Evolutionary conservation across 192 early-diverging fungal species (phyloP).

Genomic region (Linnemannia exigua): DNA sequence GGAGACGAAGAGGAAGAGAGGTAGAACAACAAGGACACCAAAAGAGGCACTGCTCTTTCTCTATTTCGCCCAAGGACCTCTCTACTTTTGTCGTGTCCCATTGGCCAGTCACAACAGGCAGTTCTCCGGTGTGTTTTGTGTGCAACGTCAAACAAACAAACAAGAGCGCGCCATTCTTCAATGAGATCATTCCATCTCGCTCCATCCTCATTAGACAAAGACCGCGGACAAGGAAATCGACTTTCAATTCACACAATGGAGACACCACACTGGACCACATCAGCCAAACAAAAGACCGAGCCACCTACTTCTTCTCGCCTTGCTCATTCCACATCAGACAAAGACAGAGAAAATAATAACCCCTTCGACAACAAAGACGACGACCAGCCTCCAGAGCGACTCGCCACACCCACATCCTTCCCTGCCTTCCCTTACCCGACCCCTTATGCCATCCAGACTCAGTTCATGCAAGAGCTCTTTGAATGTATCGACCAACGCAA

Average conservation of each 20-base stretch:
- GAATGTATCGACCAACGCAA: constrained; percentile 74
- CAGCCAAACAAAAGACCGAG: background rate
- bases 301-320: background rate
- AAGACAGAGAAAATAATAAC: background rate
- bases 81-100: too few relatives aligned
- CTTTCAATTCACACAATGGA: background rate
- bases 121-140: too few relatives aligned
- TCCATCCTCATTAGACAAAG: background rate
- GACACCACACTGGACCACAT: background rate
- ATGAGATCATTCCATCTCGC: too few relatives aligned
- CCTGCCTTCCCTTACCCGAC: constrained; percentile 48
- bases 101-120: too few relatives aligned
- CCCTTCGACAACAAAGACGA: background rate
- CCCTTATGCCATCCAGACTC: constrained; percentile 82
- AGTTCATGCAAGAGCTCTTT: constrained; percentile 86
- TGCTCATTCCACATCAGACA: background rate
- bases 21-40: background rate
- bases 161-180: too few relatives aligned
- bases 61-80: too few relatives aligned
- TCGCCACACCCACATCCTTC: constrained; percentile 31
- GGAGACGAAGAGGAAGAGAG: background rate
- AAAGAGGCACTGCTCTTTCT: constrained; percentile 7
- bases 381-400: background rate
- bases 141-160: too few relatives aligned
- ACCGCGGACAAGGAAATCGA: too few relatives aligned